Conservation (phyloP, 2,329 filamentous ascomycete genomes). For the Teratosphaeria zuluensis region DNA sequence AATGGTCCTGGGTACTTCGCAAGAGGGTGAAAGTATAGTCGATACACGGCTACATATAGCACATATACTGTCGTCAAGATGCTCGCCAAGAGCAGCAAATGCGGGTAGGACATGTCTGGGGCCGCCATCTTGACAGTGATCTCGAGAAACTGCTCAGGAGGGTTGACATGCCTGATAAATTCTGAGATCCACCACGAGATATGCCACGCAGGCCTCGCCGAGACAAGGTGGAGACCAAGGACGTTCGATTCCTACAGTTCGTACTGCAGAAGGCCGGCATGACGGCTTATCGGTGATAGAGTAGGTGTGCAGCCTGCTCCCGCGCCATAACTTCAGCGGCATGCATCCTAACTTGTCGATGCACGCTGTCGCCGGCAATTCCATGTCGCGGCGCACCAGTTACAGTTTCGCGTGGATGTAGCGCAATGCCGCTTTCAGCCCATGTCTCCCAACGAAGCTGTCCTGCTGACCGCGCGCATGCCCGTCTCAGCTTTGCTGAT, state of each 20-base stretch:
- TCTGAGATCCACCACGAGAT: background rate
- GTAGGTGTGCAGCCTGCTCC: background rate
- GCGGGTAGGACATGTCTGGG: background rate
- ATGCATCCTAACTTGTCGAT: background rate
- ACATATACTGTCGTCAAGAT: background rate
- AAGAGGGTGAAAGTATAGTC: conserved; percentile 34
- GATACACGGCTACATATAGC: conserved; percentile 22
- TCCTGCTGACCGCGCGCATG: no score
- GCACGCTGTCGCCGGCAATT: background rate
- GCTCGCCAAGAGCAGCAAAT: background rate
- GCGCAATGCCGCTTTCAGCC: background rate
- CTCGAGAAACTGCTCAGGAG: background rate
- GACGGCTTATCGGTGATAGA: background rate
- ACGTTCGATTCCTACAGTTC: background rate
- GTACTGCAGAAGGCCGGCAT: background rate
- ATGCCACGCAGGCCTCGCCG: background rate
- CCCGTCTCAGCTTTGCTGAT: no score
- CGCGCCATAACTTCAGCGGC: background rate
- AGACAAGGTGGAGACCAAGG: background rate
- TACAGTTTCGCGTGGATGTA: background rate
- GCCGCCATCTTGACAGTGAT: background rate
- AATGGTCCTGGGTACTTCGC: conserved; percentile 34
- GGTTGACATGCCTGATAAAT: background rate
- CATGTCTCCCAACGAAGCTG: background rate
- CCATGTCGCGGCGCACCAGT: background rate